phyloP scores from a whole-genome alignment of 768 basidiomycete genomes.

The Boletus bicolor region DNA sequence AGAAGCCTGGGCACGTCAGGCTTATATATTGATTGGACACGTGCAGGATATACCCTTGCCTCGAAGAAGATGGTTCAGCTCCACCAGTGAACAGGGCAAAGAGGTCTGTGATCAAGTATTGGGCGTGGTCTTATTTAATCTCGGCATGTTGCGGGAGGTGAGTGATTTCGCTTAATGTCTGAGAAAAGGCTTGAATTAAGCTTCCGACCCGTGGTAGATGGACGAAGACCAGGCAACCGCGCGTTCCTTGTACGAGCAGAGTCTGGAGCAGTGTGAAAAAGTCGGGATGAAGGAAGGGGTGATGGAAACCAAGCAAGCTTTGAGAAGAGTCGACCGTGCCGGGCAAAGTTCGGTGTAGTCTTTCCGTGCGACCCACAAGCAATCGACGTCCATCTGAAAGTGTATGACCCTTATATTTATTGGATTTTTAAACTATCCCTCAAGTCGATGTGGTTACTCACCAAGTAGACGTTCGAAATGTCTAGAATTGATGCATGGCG shows the following conservation, averaged over 20 bases:
- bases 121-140: conserved; percentile 58
- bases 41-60: conserved; percentile 19
- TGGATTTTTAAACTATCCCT: too few species aligned
- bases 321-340: conserved; percentile 28
- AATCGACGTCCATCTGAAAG: background rate
- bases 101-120: conserved; percentile 53
- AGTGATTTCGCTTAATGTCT: background rate
- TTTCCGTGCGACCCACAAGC: background rate
- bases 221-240: conserved; percentile 29
- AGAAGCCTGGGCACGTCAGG: conserved; percentile 60
- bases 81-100: conserved; percentile 23
- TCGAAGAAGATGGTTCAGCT: conserved; percentile 19
- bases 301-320: conserved; percentile 32
- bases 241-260: conserved; percentile 30
- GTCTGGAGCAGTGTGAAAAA: conserved; percentile 30
- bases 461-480: too few species aligned
- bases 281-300: conserved; percentile 35
- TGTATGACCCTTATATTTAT: background rate
- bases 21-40: conserved; percentile 34
- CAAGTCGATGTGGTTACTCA: background rate
- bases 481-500: too few species aligned
- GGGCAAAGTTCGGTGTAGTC: background rate
- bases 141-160: conserved; percentile 53
- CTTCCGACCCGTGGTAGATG: conserved; percentile 26
- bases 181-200: background rate